These are phyloP conservation scores for Geotrichum siamense DNA, from an alignment of 1,139 yeast genomes.

Conservation along the genomic window DNA sequence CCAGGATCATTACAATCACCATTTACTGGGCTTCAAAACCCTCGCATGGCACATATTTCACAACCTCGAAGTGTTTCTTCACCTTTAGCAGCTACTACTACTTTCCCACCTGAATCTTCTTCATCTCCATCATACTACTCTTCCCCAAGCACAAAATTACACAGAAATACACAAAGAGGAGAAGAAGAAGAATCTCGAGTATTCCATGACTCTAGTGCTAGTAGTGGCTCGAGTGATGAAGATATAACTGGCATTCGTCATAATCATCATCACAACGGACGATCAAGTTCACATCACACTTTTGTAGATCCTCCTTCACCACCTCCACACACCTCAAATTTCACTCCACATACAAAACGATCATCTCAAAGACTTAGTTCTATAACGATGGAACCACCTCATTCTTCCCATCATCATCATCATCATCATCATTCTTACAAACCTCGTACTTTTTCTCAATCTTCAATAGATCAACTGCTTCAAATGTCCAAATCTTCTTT, in stretches of 20 bases:
- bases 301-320: background rate
- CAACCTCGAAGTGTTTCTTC: conserved; percentile 6
- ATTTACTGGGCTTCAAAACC: background rate
- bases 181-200: conserved; percentile 1
- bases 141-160: background rate
- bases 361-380: conserved; percentile 1
- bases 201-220: conserved; percentile 6
- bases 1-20: conserved; percentile 6
- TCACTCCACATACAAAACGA: conserved; percentile 2
- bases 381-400: background rate
- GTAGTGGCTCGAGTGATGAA: background rate
- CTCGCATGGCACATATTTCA: background rate
- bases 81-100: conserved; percentile 3
- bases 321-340: background rate
- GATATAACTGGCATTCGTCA: conserved; percentile 2
- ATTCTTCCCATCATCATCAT: background rate
- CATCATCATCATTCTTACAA: background rate
- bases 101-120: conserved; percentile 4
- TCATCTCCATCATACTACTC: too few species aligned
- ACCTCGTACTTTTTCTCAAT: conserved; percentile 8
- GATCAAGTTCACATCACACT: background rate
- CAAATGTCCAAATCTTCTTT: conserved; percentile 24
- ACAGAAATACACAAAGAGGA: too few species aligned
- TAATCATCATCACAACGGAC: conserved; percentile 1
- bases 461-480: conserved; percentile 27